These are phyloP conservation scores for Bisporella sp. DNA, from an alignment of 2,329 filamentous ascomycete genomes.

Conservation along the genomic window DNA sequence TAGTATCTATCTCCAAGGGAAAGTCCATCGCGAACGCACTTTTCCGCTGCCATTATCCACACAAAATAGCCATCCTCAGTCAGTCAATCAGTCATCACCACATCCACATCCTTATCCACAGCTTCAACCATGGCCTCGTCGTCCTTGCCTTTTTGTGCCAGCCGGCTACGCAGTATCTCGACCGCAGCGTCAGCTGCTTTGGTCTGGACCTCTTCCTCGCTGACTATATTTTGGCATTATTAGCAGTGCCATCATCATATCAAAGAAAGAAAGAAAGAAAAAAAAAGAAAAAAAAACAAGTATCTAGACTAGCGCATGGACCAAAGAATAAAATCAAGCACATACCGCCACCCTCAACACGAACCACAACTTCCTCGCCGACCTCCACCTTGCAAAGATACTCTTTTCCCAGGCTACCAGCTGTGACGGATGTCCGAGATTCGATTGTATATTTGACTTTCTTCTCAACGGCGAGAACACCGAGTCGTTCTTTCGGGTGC, in stretches of 20 bases:
- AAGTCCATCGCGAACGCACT: no score
- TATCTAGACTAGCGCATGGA: no score
- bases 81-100: no score
- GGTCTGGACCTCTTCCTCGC: conserved; percentile 45
- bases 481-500: conserved; percentile 64
- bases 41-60: no score
- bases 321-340: background rate
- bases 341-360: conserved; percentile 35
- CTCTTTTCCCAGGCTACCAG: conserved; percentile 2
- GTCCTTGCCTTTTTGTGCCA: no score
- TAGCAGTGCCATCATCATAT: background rate
- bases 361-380: conserved; percentile 38
- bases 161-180: background rate
- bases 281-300: background rate
- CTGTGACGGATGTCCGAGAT: background rate
- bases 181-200: conserved; percentile 39
- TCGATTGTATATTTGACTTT: conserved; percentile 47
- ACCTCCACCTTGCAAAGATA: conserved; percentile 44
- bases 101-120: no score
- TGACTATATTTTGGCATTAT: conserved; percentile 23
- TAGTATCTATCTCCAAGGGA: no score
- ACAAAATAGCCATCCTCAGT: no score
- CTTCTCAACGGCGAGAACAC: conserved; percentile 44
- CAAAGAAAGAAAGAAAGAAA: background rate
- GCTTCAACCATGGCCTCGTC: no score